A percentile compares a stretch with the other conserved stretches of the same genome.
Conservation (phyloP, 1,284 basidiomycete species). For the Rhodotorula sp. region DNA sequence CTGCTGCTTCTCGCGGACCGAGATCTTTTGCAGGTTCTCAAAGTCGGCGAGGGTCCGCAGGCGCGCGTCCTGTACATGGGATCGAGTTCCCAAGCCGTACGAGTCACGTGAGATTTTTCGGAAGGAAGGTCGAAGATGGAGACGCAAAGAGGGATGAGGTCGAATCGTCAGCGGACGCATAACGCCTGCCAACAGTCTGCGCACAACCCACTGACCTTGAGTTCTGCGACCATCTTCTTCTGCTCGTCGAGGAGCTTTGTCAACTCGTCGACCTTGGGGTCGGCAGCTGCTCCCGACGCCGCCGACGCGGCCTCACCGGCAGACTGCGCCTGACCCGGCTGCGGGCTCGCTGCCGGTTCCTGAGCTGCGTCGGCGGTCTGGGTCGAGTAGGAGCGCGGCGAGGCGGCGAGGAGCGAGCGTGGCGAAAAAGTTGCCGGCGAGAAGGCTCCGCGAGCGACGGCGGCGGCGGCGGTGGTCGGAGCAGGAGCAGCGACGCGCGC, state of each 20-base stretch:
- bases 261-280: constrained; percentile 16
- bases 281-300: background rate
- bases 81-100: background rate
- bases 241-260: constrained; percentile 29
- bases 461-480: background rate
- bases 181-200: too few species aligned
- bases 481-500: background rate
- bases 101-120: background rate
- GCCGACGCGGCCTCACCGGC: constrained; percentile 2
- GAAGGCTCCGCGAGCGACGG: background rate
- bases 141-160: background rate
- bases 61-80: constrained; percentile 41
- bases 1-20: constrained; percentile 85
- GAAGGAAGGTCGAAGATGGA: too few species aligned
- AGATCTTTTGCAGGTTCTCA: constrained; percentile 88
- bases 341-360: constrained; percentile 3
- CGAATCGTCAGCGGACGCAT: background rate
- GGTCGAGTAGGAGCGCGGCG: background rate
- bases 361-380: background rate
- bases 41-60: constrained; percentile 68
- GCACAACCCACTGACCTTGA: constrained; percentile 27
- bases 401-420: background rate
- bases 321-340: background rate
- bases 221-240: constrained; percentile 38
- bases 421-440: background rate